Conservation (phyloP, 148 eudicot species). For the Fagopyrum tataricum region DNA sequence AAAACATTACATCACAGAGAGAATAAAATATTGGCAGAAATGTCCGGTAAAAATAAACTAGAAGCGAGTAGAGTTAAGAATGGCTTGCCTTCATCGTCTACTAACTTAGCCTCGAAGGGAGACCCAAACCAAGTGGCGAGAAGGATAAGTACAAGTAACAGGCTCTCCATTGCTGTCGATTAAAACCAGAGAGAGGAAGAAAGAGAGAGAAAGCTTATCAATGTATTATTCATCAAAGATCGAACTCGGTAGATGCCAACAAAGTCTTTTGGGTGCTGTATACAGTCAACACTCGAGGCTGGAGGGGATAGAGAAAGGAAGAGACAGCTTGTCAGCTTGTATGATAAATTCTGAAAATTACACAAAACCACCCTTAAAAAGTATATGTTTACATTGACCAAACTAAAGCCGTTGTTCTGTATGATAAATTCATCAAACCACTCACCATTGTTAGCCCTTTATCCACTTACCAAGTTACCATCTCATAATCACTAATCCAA, state of each 20-base stretch:
- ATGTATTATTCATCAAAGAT: background rate
- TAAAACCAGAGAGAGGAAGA: background rate
- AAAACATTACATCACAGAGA: background rate
- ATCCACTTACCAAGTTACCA: no score
- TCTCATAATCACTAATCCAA: no score
- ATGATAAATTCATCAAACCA: no score
- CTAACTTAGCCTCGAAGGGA: conserved; percentile 20
- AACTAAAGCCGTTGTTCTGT: no score
- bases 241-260: background rate
- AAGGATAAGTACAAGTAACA: conserved; percentile 12
- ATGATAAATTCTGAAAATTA: no score
- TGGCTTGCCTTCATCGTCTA: conserved; percentile 24
- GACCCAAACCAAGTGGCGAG: conserved; percentile 17
- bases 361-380: no score
- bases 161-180: conserved; percentile 15
- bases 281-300: background rate
- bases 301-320: background rate
- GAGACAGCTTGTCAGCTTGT: no score
- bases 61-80: background rate
- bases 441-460: no score
- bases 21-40: no score
- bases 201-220: background rate
- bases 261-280: background rate
- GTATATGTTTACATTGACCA: no score
- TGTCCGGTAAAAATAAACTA: no score